Evolutionary conservation across 208 protist species (phyloP).

Genomic region (Leishmania tropica): DNA sequence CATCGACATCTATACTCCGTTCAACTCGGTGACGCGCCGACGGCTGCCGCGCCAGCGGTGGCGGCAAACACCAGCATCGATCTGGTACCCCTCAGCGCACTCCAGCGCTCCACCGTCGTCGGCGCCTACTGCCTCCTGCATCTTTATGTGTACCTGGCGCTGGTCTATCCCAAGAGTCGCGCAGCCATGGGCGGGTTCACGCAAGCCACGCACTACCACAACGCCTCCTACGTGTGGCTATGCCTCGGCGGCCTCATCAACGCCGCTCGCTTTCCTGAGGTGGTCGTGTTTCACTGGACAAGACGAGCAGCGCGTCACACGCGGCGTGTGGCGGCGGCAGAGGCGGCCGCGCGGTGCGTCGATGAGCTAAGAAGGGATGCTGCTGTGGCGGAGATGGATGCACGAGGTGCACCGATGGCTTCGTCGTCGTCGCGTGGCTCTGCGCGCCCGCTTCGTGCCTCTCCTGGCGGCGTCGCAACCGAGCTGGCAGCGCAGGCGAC

Average conservation of each 20-base stretch:
- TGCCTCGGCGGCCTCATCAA: slow-evolving; percentile 48
- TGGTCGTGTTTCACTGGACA: slow-evolving; percentile 29
- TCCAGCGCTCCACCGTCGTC: slow-evolving; percentile 29
- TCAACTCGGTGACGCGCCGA: not conserved
- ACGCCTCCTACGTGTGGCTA: slow-evolving; percentile 54
- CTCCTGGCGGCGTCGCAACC: not conserved
- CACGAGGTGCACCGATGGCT: not conserved
- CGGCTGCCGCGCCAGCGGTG: not conserved
- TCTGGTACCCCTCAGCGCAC: slow-evolving; percentile 24
- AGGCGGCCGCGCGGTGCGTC: slow-evolving; percentile 13
- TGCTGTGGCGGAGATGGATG: not conserved
- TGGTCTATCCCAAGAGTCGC: slow-evolving; percentile 52
- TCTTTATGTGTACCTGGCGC: slow-evolving; percentile 41
- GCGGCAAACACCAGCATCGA: not conserved
- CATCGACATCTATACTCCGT: not conserved
- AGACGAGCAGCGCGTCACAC: slow-evolving; percentile 16
- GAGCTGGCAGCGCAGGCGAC: not conserved
- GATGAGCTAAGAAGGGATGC: slow-evolving; percentile 18
- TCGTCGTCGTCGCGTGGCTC: not conserved
- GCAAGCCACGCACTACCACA: slow-evolving; percentile 60
- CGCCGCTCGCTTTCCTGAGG: slow-evolving; percentile 53
- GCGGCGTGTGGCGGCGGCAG: slow-evolving; percentile 7
- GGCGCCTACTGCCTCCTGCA: slow-evolving; percentile 48
- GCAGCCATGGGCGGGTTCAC: slow-evolving; percentile 41
- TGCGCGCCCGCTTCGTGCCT: not conserved